These are phyloP conservation scores for Metschnikowia lachancei DNA, from an alignment of 805 yeast genomes.

Conservation along the genomic window DNA sequence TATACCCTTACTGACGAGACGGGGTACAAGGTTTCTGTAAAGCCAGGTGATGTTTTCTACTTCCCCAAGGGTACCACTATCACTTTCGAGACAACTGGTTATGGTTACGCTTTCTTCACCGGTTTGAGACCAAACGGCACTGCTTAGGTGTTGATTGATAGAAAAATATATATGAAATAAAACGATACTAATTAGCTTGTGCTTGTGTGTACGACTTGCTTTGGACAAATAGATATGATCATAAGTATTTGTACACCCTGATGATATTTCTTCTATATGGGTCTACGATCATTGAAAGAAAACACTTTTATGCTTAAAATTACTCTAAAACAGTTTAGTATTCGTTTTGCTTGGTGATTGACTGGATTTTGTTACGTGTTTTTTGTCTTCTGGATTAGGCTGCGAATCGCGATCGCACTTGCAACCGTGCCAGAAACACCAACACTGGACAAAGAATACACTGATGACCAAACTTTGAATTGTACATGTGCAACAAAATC, in stretches of 20 bases:
- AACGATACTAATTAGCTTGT: not conserved
- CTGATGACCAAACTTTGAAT: too few species aligned
- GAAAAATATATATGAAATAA: not conserved
- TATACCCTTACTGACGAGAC: constrained; percentile 61
- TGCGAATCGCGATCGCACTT: not conserved
- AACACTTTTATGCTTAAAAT: too few species aligned
- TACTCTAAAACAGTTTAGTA: too few species aligned
- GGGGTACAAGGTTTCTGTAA: constrained; percentile 54
- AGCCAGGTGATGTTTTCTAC: constrained; percentile 67
- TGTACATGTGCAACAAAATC: too few species aligned
- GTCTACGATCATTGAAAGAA: too few species aligned
- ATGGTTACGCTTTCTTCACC: constrained; percentile 60
- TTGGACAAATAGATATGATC: too few species aligned
- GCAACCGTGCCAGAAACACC: too few species aligned
- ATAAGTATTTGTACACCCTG: not conserved
- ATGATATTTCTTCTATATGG: not conserved
- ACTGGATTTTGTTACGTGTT: not conserved
- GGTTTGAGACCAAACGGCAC: constrained; percentile 51
- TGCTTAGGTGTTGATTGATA: constrained; percentile 10
- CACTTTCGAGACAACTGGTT: constrained; percentile 58
- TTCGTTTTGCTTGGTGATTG: not conserved
- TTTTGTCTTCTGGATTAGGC: not conserved
- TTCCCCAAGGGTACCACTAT: constrained; percentile 67
- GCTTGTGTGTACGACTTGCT: too few species aligned
- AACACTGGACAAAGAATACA: too few species aligned